Evolutionary conservation across 75 land plant genomes (phyloP).

Genomic region (Azolla pinnata): DNA sequence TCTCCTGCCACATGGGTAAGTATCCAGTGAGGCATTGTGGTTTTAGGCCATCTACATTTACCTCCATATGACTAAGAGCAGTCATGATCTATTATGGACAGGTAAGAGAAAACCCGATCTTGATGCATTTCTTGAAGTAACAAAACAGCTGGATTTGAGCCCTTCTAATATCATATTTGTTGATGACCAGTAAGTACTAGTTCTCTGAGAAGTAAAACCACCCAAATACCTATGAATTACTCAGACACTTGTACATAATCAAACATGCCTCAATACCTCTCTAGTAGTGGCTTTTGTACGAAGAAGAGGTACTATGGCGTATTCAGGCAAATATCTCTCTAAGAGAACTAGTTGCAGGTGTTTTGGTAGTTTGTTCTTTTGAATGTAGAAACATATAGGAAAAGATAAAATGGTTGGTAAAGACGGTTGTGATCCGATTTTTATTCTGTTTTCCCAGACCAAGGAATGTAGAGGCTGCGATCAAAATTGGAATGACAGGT

Average conservation of each 20-base stretch:
- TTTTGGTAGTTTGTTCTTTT: not conserved
- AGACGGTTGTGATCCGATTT: not conserved
- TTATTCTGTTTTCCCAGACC: slow-evolving; percentile 16
- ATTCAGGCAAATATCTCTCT: no score
- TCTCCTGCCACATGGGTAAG: slow-evolving; percentile 52
- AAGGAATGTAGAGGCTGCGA: slow-evolving; percentile 54
- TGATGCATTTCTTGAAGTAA: slow-evolving; percentile 51
- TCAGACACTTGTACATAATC: not conserved
- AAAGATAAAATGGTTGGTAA: no score
- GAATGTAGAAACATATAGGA: no score
- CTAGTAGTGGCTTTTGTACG: not conserved
- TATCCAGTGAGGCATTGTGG: not conserved
- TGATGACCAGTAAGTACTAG: slow-evolving; percentile 66
- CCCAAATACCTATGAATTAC: not conserved
- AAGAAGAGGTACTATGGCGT: no score
- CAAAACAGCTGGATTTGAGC: slow-evolving; percentile 45
- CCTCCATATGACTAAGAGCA: not conserved
- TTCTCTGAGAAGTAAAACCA: not conserved
- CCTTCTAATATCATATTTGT: slow-evolving; percentile 68
- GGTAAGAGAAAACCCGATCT: slow-evolving; percentile 85
- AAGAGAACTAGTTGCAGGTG: not conserved
- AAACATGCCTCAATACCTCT: not conserved
- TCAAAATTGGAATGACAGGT: slow-evolving; percentile 40
- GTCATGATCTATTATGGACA: slow-evolving; percentile 11
- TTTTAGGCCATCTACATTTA: not conserved